Percentiles rank a stretch among this genome's conserved stretches.
Conservation (phyloP, 1,284 basidiomycete genomes). For the Leccinum angustisporum region DNA sequence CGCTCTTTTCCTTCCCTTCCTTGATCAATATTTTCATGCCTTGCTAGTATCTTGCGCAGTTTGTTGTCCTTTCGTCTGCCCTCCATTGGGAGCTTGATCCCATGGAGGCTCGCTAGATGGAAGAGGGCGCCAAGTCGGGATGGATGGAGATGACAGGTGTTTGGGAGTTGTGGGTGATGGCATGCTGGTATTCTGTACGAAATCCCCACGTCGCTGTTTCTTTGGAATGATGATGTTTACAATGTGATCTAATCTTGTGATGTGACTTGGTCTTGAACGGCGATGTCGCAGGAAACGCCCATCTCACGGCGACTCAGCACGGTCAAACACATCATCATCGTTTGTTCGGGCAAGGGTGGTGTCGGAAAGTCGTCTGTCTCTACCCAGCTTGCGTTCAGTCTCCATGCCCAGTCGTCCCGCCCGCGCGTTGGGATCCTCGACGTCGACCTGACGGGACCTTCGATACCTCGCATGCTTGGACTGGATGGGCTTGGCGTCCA, state of each 20-base stretch:
- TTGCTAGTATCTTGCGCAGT: slow-evolving; percentile 28
- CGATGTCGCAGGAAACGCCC: slow-evolving; percentile 50
- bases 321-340: slow-evolving; percentile 89
- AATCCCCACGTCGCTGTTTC: neutral
- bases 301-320: slow-evolving; percentile 62
- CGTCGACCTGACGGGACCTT: slow-evolving; percentile 95
- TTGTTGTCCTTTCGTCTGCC: slow-evolving; percentile 67
- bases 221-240: neutral
- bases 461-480: slow-evolving; percentile 96
- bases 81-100: slow-evolving; percentile 39
- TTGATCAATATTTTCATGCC: slow-evolving; percentile 30
- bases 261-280: neutral
- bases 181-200: slow-evolving; percentile 6
- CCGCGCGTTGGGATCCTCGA: slow-evolving; percentile 89
- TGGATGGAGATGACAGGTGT: slow-evolving; percentile 15
- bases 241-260: neutral
- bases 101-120: slow-evolving; percentile 57
- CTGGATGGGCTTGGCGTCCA: slow-evolving; percentile 85
- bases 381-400: slow-evolving; percentile 88
- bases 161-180: neutral
- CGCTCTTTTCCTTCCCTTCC: slow-evolving; percentile 23
- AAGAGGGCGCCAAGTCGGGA: slow-evolving; percentile 62
- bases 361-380: slow-evolving; percentile 98
- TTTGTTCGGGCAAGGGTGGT: slow-evolving; percentile 95
- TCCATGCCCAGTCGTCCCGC: slow-evolving; percentile 66